These are phyloP conservation scores for Plasmodium blacklocki DNA, from an alignment of 169 alveolate species.

Conservation along the genomic window DNA sequence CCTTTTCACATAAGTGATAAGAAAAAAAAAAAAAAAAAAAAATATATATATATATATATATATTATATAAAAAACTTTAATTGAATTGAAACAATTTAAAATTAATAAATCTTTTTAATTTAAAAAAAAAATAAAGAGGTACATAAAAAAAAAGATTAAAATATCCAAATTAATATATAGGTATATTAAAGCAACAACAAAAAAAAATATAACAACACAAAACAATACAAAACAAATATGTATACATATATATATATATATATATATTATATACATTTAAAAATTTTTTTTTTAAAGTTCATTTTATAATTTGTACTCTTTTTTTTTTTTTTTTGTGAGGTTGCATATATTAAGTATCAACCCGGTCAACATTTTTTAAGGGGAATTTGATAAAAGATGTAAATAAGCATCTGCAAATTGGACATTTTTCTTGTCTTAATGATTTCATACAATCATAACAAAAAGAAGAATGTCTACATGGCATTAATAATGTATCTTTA, in stretches of 20 bases:
- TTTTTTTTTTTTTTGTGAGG: too few relatives aligned
- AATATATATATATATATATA: neutral
- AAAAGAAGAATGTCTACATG: conserved; percentile 86
- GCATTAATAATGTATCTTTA: conserved; percentile 84
- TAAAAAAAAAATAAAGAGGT: neutral
- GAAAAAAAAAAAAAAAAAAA: too few relatives aligned
- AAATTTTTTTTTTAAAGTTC: neutral
- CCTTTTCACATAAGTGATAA: too few relatives aligned
- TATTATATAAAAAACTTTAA: neutral
- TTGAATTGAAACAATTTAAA: neutral
- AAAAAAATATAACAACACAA: neutral
- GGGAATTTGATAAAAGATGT: conserved; percentile 58
- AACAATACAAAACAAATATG: neutral
- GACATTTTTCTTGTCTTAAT: conserved; percentile 84
- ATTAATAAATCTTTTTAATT: neutral
- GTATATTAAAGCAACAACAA: conserved; percentile 53
- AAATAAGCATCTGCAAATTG: conserved; percentile 81
- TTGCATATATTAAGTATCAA: neutral
- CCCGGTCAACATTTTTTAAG: conserved; percentile 20
- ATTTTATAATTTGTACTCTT: too few relatives aligned
- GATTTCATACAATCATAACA: conserved; percentile 83
- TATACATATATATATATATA: conserved; percentile 2
- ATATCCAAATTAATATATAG: too few relatives aligned
- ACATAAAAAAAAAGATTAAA: too few relatives aligned
- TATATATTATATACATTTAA: neutral